Percentiles rank a stretch among this genome's conserved stretches.
Evolutionary conservation across 345 rosid species (phyloP).

Genomic region (Ceriops zippeliana): DNA sequence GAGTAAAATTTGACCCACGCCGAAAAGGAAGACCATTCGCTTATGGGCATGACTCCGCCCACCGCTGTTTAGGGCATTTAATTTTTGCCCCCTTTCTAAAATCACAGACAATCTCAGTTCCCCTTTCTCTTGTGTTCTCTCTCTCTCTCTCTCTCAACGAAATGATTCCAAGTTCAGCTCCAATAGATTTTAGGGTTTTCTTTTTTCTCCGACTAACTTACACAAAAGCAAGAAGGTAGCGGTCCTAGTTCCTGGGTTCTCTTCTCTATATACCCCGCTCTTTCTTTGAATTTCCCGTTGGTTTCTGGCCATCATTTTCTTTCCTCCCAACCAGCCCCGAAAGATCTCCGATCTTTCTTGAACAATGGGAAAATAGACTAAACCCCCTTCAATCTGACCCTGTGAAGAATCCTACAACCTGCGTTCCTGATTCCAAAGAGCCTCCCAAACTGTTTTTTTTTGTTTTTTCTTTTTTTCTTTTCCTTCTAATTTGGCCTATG

Average conservation of each 20-base stretch:
- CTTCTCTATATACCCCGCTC: not conserved
- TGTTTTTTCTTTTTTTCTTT: not conserved
- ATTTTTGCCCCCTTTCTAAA: not conserved
- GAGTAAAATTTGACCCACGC: no score
- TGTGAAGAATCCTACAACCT: not conserved
- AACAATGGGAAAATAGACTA: not conserved
- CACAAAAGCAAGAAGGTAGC: conserved; percentile 5
- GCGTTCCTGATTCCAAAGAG: not conserved
- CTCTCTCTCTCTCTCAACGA: no score
- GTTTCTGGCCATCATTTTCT: not conserved
- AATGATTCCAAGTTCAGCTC: not conserved
- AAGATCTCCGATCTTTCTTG: not conserved
- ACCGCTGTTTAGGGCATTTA: not conserved
- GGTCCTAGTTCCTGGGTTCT: not conserved
- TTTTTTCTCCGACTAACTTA: not conserved
- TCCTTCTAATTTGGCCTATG: conserved; percentile 22
- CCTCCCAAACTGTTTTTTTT: no score
- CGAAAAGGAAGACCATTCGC: no score
- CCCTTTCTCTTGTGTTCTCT: no score
- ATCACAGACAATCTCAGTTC: no score
- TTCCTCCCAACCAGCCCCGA: not conserved
- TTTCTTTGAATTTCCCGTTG: not conserved
- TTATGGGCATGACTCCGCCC: no score
- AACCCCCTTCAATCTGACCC: not conserved
- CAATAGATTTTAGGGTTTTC: conserved; percentile 52